These are phyloP conservation scores for Orbilia oligospora DNA, from an alignment of 2,329 filamentous ascomycete genomes.

Conservation along the genomic window DNA sequence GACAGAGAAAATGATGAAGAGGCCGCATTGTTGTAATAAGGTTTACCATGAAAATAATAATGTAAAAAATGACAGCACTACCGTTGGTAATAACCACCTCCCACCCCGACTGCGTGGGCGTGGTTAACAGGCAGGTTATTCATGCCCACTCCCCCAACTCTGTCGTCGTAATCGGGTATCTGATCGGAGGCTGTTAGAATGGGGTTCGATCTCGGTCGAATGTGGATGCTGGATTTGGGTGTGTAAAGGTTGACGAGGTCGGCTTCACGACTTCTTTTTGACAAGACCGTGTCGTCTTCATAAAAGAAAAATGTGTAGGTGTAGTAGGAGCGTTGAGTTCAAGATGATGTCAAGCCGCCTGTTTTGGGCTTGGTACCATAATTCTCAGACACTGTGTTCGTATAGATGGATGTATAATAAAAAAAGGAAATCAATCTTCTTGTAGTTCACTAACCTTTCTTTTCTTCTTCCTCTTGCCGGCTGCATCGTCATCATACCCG, in stretches of 20 bases:
- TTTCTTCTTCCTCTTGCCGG: conserved; percentile 62
- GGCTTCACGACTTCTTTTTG: conserved; percentile 31
- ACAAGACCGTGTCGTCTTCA: conserved; percentile 29
- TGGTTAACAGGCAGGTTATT: conserved; percentile 57
- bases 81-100: conserved; percentile 59
- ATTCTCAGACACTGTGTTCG: conserved; percentile 54
- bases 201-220: conserved; percentile 32
- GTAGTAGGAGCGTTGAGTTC: conserved; percentile 28
- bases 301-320: conserved; percentile 11
- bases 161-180: conserved; percentile 58
- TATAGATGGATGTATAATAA: conserved; percentile 11
- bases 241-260: neutral
- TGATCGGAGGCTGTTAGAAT: conserved; percentile 49
- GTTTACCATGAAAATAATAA: neutral
- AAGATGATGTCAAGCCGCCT: conserved; percentile 44
- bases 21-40: conserved; percentile 14
- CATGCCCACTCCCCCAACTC: conserved; percentile 59
- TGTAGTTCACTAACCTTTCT: conserved; percentile 55
- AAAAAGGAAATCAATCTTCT: conserved; percentile 28
- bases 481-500: conserved; percentile 68
- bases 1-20: conserved; percentile 41
- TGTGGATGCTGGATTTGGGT: conserved; percentile 3
- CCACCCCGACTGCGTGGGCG: conserved; percentile 57
- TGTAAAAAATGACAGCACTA: conserved; percentile 19
- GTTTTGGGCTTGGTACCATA: conserved; percentile 57